Percentiles rank a stretch among this genome's conserved stretches.
These are phyloP conservation scores for Populus hybrid DNA, from an alignment of 441 rosid genomes.

Conservation along the genomic window DNA sequence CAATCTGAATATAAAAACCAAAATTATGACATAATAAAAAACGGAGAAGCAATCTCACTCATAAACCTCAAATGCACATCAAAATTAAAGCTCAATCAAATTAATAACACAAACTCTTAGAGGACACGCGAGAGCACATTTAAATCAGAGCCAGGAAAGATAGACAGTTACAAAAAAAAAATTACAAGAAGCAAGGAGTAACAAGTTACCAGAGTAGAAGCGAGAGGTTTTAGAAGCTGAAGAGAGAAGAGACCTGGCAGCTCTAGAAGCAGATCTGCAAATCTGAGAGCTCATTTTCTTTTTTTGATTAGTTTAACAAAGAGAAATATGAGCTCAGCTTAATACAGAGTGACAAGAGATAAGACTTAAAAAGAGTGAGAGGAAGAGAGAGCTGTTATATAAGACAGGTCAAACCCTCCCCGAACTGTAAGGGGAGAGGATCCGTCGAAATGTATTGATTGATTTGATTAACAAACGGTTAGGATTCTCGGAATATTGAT, in stretches of 20 bases:
- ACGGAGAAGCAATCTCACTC: not conserved
- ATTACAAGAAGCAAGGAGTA: not conserved
- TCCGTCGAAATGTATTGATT: too few relatives aligned
- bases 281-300: slow-evolving; percentile 64
- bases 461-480: too few relatives aligned
- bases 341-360: slow-evolving; percentile 6
- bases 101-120: not conserved
- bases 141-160: too few relatives aligned
- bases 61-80: not conserved
- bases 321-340: not conserved
- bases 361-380: slow-evolving; percentile 4
- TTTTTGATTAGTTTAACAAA: not conserved
- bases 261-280: slow-evolving; percentile 74
- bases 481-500: too few relatives aligned
- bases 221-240: slow-evolving; percentile 64
- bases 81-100: not conserved
- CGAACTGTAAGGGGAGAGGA: too few relatives aligned
- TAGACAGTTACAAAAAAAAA: too few relatives aligned
- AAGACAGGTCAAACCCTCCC: slow-evolving; percentile 19
- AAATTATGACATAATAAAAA: too few relatives aligned
- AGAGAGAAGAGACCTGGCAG: slow-evolving; percentile 65
- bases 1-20: not conserved
- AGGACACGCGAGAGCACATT: not conserved
- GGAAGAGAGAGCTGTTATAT: too few relatives aligned
- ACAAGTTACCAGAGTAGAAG: slow-evolving; percentile 60